phyloP scores from a whole-genome alignment of 768 basidiomycete genomes.

The Termitomyces sp. region DNA sequence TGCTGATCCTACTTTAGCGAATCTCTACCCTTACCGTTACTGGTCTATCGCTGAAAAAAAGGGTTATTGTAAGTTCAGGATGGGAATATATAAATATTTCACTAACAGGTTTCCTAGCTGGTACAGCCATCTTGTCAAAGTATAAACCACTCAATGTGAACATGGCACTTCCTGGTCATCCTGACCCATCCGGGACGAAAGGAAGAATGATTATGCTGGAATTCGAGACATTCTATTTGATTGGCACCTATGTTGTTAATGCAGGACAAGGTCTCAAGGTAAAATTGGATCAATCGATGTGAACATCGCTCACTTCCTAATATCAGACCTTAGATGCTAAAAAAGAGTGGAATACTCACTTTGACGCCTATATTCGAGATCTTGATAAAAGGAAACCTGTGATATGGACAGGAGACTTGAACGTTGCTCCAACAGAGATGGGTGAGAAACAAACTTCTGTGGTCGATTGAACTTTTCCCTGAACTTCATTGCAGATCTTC shows the following conservation, averaged over 20 bases:
- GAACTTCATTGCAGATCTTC: slow-evolving; percentile 41
- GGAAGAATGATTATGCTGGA: slow-evolving; percentile 82
- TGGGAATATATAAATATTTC: background rate
- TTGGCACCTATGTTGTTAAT: slow-evolving; percentile 83
- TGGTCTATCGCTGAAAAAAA: slow-evolving; percentile 80
- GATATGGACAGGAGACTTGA: slow-evolving; percentile 85
- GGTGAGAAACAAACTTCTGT: slow-evolving; percentile 30
- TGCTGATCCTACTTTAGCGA: slow-evolving; percentile 47
- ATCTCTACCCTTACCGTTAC: slow-evolving; percentile 62
- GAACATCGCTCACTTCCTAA: background rate
- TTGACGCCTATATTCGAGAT: slow-evolving; percentile 63
- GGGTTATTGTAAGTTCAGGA: slow-evolving; percentile 53
- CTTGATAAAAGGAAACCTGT: slow-evolving; percentile 78
- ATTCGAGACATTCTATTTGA: slow-evolving; percentile 59
- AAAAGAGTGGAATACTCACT: slow-evolving; percentile 74
- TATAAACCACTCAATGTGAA: slow-evolving; percentile 60
- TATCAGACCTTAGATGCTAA: slow-evolving; percentile 70
- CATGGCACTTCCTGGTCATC: slow-evolving; percentile 70
- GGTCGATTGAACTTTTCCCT: background rate
- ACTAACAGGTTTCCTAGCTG: slow-evolving; percentile 41
- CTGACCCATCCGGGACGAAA: slow-evolving; percentile 55
- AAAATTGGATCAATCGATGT: background rate
- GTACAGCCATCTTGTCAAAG: slow-evolving; percentile 79
- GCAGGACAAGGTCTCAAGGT: slow-evolving; percentile 78
- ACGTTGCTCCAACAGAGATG: slow-evolving; percentile 74